A percentile compares a stretch with the other conserved stretches of the same genome.
These are phyloP conservation scores for Ceratocystis alfenasii DNA, from an alignment of 2,329 filamentous ascomycete genomes.

Conservation along the genomic window DNA sequence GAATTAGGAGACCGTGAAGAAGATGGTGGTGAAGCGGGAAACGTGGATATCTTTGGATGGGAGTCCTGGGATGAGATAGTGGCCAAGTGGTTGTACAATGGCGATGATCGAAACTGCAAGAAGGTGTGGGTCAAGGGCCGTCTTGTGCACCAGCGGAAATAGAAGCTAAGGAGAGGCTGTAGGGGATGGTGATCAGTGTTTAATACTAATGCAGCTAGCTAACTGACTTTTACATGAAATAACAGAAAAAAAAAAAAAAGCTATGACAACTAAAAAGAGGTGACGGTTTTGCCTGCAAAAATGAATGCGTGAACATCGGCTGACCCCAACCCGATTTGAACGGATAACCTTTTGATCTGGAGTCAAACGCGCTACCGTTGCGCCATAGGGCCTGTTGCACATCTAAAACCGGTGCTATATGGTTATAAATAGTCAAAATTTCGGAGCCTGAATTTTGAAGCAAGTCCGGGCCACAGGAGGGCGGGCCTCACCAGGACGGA, in stretches of 20 bases:
- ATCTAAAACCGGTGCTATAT: neutral
- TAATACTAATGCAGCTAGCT: too few species aligned
- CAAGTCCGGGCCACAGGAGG: too few species aligned
- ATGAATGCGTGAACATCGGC: neutral
- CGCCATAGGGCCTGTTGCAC: conserved; percentile 18
- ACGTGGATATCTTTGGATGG: conserved; percentile 82
- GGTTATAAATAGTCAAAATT: neutral
- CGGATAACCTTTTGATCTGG: conserved; percentile 22
- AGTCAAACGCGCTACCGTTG: conserved; percentile 23
- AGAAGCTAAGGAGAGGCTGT: neutral
- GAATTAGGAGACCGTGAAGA: conserved; percentile 30
- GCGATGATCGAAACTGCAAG: conserved; percentile 81
- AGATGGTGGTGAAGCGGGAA: conserved; percentile 37
- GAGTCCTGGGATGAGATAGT: conserved; percentile 78
- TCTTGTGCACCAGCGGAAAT: conserved; percentile 55
- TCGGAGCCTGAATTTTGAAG: too few species aligned
- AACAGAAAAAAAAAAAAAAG: neutral
- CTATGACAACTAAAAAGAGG: neutral
- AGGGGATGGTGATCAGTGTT: too few species aligned
- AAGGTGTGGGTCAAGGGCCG: conserved; percentile 81
- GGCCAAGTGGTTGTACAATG: conserved; percentile 89
- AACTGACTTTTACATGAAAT: neutral
- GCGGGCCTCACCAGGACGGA: too few species aligned
- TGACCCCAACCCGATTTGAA: conserved; percentile 22
- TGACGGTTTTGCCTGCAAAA: neutral